These are phyloP conservation scores for Paramecium sonneborni DNA, from an alignment of 73 alveolate genomes.

Conservation along the genomic window DNA sequence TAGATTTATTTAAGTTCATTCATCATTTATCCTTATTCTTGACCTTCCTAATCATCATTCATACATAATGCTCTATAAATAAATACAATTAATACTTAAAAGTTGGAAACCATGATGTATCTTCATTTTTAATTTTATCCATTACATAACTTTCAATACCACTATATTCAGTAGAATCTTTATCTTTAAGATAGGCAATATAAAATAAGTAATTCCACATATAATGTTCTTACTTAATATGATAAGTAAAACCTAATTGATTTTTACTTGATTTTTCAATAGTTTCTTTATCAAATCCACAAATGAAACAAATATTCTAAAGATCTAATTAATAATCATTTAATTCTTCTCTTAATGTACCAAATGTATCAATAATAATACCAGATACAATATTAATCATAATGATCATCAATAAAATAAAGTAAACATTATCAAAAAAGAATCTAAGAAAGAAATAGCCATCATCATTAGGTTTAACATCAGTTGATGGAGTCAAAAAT, in stretches of 20 bases:
- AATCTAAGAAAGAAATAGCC: slow-evolving; percentile 60
- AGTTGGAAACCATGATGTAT: slow-evolving; percentile 93
- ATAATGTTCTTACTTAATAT: slow-evolving; percentile 85
- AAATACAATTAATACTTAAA: slow-evolving; percentile 57
- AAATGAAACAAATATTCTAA: slow-evolving; percentile 91
- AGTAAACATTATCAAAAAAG: slow-evolving; percentile 66
- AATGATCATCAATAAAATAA: slow-evolving; percentile 66
- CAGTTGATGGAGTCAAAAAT: slow-evolving; percentile 62
- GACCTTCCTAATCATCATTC: slow-evolving; percentile 60
- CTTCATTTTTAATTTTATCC: slow-evolving; percentile 85
- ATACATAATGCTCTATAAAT: slow-evolving; percentile 59
- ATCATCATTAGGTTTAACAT: slow-evolving; percentile 27
- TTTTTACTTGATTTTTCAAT: slow-evolving; percentile 81
- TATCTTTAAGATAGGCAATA: slow-evolving; percentile 86
- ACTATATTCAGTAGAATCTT: slow-evolving; percentile 91
- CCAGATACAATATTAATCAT: slow-evolving; percentile 74
- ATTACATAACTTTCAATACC: slow-evolving; percentile 96
- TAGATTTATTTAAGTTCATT: slow-evolving; percentile 43
- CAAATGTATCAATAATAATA: slow-evolving; percentile 96
- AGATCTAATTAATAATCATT: slow-evolving; percentile 84
- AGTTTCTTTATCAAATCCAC: slow-evolving; percentile 91
- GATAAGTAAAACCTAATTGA: slow-evolving; percentile 80
- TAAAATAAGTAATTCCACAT: slow-evolving; percentile 91
- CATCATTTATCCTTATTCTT: slow-evolving; percentile 8
- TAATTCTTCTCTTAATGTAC: slow-evolving; percentile 90